Base-by-base conservation (phyloP, 192 early-diverging fungal genomes). In the Geranomyces michiganensis region DNA sequence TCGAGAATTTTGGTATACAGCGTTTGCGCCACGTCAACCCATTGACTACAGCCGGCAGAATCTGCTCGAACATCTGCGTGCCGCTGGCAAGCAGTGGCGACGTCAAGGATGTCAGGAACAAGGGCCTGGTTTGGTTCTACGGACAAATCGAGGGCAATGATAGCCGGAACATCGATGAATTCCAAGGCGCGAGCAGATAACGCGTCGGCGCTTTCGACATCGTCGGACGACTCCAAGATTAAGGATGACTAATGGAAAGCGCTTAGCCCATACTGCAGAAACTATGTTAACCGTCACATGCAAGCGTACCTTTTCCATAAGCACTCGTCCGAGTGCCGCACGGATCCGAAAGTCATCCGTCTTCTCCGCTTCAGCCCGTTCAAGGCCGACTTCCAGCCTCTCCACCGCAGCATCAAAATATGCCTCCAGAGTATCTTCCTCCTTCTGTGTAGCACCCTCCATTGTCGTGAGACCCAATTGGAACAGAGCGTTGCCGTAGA, bases 401-500 rank as follows among this genome's bases (percentile, higher is more conserved):
- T 70, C 67, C 26, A 55, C 27, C 0, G 74, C 74, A 15, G 67
- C 68, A 27, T 71, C 62, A 26, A 76, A 45, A 27, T 59, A 65
- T 15, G 21, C 61, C 10, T 27, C 30, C 10, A 55, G 55, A 9
- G 58, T 22, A n/a, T 70, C 68, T 7, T 31, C 21, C 7, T 45
- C 33, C 27, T 44, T 68, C 30, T 70, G 48, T 19, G 22, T 33
- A 14, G 19, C 22, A 3, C 44, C 33, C 14, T 13, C 62, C 33
- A 26, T 60, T 5, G 79, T 75, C 0, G 63, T 65, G 48, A 82
- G 74, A 1, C 83, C 70, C 24, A 88, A 72, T 31, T 72, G 76
- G 53, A 72, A 80, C 56, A 88, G 72, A 19, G 87, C 84, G 29
- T 77, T 78, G 1, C 84, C 84, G 63, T 86, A 88, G 29, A 88